These are phyloP conservation scores for Candida methanosorbosa DNA, from an alignment of 805 yeast genomes.

Conservation along the genomic window DNA sequence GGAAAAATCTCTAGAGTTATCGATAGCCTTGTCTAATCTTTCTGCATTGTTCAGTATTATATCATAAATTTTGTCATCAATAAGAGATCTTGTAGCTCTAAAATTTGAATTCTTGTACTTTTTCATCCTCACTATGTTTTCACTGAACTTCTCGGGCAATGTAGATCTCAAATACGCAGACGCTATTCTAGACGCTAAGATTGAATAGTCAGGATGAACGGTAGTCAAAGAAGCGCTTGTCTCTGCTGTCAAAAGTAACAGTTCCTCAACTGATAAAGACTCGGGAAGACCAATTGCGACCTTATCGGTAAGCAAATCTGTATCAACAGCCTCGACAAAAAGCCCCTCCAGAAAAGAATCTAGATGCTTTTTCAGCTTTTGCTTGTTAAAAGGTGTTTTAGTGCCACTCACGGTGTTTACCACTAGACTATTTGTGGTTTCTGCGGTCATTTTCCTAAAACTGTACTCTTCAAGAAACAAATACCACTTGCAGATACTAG, in stretches of 20 bases:
- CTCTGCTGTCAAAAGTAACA: constrained; percentile 60
- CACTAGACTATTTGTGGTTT: no score
- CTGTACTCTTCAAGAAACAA: not conserved
- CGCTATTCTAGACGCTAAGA: constrained; percentile 86
- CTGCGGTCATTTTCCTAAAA: no score
- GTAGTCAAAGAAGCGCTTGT: constrained; percentile 94
- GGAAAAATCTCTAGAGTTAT: constrained; percentile 63
- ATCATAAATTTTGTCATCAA: constrained; percentile 50
- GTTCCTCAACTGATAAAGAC: constrained; percentile 35
- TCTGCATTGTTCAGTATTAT: constrained; percentile 51
- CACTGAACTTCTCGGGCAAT: constrained; percentile 70
- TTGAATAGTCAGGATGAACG: constrained; percentile 87
- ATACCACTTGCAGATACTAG: constrained; percentile 3
- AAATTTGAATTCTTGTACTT: constrained; percentile 66
- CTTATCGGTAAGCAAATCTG: constrained; percentile 37
- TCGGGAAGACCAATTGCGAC: constrained; percentile 42
- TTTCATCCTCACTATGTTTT: constrained; percentile 57
- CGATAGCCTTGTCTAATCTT: constrained; percentile 60
- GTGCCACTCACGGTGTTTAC: no score
- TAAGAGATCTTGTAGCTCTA: constrained; percentile 50
- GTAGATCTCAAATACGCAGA: constrained; percentile 77
- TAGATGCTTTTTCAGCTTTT: not conserved
- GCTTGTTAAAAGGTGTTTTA: constrained; percentile 1
- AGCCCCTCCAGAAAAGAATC: constrained; percentile 21
- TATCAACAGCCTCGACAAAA: constrained; percentile 32